phyloP scores from a whole-genome alignment of 352 stramenopile species.

The Globisporangium yorkense region DNA sequence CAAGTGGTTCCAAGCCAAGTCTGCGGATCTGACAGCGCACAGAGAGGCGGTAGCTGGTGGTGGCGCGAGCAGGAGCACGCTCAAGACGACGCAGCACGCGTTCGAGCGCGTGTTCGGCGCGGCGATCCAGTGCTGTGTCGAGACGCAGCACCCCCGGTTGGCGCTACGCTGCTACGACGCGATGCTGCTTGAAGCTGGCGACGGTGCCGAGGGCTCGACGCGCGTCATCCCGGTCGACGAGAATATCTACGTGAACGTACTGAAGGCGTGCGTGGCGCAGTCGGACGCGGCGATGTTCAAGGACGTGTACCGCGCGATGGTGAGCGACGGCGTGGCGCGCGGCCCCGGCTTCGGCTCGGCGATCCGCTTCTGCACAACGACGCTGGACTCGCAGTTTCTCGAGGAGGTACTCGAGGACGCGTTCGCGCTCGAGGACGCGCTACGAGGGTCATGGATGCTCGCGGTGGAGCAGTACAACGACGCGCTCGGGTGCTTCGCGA shows the following conservation, averaged over 20 bases:
- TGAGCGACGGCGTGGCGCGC: constrained; percentile 32
- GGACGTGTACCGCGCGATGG: constrained; percentile 54
- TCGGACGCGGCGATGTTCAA: constrained; percentile 37
- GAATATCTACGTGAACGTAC: constrained; percentile 75
- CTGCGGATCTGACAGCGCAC: not conserved
- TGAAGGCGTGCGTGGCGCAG: constrained; percentile 42
- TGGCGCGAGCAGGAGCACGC: not conserved
- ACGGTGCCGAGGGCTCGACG: not conserved
- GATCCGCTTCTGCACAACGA: constrained; percentile 54
- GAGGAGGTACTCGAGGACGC: constrained; percentile 56
- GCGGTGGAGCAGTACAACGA: constrained; percentile 74
- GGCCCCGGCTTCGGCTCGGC: constrained; percentile 60
- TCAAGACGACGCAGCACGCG: constrained; percentile 12
- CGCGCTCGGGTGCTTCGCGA: constrained; percentile 60
- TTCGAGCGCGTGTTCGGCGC: constrained; percentile 59
- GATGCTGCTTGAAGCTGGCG: constrained; percentile 7
- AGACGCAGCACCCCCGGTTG: constrained; percentile 28
- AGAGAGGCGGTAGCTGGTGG: not conserved
- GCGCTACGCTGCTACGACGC: constrained; percentile 48
- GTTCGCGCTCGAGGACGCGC: constrained; percentile 35
- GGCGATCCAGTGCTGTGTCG: constrained; percentile 61
- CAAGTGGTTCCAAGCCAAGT: constrained; percentile 24
- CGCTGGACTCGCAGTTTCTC: constrained; percentile 43
- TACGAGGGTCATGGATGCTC: constrained; percentile 45
- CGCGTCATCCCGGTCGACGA: constrained; percentile 36